phyloP scores from a whole-genome alignment of 2,329 filamentous ascomycete genomes.

The Reticulascus tulasneorum region DNA sequence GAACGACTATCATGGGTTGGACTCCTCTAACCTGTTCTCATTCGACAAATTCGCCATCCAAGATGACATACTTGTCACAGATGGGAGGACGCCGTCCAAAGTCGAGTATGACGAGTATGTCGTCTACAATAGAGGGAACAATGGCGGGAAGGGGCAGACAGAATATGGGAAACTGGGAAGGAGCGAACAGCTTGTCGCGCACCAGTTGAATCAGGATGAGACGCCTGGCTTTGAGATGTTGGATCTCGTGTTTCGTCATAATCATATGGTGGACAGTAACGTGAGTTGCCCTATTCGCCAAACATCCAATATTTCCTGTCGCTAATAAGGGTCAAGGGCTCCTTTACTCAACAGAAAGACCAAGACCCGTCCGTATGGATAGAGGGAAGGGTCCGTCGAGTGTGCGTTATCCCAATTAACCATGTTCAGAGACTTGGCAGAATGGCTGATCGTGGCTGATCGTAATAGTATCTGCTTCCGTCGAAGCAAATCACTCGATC shows the following conservation, averaged over 20 bases:
- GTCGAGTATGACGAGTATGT: conserved; percentile 35
- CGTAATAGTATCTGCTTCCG: conserved; percentile 30
- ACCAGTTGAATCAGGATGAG: conserved; percentile 29
- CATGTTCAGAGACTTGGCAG: too few species aligned
- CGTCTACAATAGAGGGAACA: conserved; percentile 25
- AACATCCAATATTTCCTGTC: background rate
- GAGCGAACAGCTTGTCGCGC: conserved; percentile 18
- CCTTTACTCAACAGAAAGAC: conserved; percentile 9
- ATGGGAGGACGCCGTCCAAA: conserved; percentile 23
- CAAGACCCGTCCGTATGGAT: conserved; percentile 14
- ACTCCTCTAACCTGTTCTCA: conserved; percentile 29
- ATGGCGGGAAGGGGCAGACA: conserved; percentile 6
- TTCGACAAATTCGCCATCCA: conserved; percentile 29
- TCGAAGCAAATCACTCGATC: conserved; percentile 24
- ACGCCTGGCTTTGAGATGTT: conserved; percentile 25
- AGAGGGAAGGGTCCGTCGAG: conserved; percentile 30
- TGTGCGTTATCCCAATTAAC: conserved; percentile 19
- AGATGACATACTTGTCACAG: conserved; percentile 27
- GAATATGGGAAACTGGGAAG: too few species aligned
- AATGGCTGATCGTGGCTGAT: conserved; percentile 6
- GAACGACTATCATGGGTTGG: conserved; percentile 10
- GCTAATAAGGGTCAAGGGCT: conserved; percentile 7
- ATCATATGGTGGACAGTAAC: conserved; percentile 23
- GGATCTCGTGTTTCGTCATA: conserved; percentile 27
- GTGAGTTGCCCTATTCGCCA: conserved; percentile 9